phyloP scores from a whole-genome alignment of 305 asterid species.

The Vinca major region DNA sequence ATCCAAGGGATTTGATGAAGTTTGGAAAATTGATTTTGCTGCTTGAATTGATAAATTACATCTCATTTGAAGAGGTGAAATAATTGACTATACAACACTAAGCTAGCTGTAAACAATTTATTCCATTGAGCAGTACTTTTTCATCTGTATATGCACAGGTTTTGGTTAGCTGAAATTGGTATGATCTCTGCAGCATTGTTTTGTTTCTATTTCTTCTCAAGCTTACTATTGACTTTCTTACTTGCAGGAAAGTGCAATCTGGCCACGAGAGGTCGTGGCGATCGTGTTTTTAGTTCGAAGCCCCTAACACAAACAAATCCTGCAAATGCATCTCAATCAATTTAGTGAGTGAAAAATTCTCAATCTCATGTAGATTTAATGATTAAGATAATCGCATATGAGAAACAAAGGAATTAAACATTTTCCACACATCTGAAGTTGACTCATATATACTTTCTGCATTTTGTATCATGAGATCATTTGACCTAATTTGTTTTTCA shows the following conservation, averaged over 20 bases:
- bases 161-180: slow-evolving; percentile 24
- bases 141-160: slow-evolving; percentile 29
- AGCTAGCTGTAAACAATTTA: slow-evolving; percentile 23
- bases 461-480: background rate
- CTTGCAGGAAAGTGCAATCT: slow-evolving; percentile 73
- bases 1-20: slow-evolving; percentile 24
- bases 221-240: slow-evolving; percentile 33
- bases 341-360: background rate
- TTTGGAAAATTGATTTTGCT: slow-evolving; percentile 15
- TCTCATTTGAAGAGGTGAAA: slow-evolving; percentile 29
- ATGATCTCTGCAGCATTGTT: slow-evolving; percentile 21
- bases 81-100: slow-evolving; percentile 29
- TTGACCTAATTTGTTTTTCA: background rate
- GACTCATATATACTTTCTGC: background rate
- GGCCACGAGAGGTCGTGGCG: slow-evolving; percentile 68
- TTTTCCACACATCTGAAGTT: background rate
- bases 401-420: background rate
- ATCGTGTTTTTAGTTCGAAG: slow-evolving; percentile 53
- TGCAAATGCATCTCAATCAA: slow-evolving; percentile 31
- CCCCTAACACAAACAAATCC: slow-evolving; percentile 95
- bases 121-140: slow-evolving; percentile 22
- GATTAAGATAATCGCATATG: background rate
- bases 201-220: slow-evolving; percentile 23
- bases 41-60: slow-evolving; percentile 27
- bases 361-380: background rate